A percentile compares a stretch with the other conserved stretches of the same genome.
phyloP scores from a whole-genome alignment of 805 yeast species.

The Brettanomyces custersianus region DNA sequence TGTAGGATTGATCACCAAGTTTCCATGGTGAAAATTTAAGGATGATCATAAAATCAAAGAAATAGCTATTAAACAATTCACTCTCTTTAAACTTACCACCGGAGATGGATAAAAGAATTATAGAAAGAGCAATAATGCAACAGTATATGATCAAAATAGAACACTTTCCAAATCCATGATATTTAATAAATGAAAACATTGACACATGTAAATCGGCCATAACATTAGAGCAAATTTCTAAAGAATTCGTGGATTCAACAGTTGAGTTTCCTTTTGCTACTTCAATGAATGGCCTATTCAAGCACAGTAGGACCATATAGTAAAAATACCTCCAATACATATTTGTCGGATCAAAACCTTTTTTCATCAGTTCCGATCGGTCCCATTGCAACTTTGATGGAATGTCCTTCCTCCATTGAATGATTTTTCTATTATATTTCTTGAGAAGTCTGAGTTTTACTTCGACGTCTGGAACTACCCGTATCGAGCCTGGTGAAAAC shows the following conservation, averaged over 20 bases:
- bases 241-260: no score
- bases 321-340: conserved; percentile 47
- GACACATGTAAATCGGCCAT: conserved; percentile 35
- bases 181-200: conserved; percentile 27
- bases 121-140: conserved; percentile 26
- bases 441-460: not conserved
- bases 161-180: conserved; percentile 32
- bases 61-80: no score
- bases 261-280: conserved; percentile 11
- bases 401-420: conserved; percentile 39
- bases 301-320: conserved; percentile 46
- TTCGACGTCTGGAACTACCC: no score
- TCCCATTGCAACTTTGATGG: conserved; percentile 46
- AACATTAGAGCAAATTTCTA: conserved; percentile 29
- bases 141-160: conserved; percentile 41
- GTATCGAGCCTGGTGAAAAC: conserved; percentile 23
- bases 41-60: conserved; percentile 32
- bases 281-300: conserved; percentile 52
- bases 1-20: conserved; percentile 36
- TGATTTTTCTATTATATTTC: conserved; percentile 4
- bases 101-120: conserved; percentile 5
- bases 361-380: conserved; percentile 26
- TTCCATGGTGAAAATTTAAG: conserved; percentile 36
- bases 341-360: conserved; percentile 43
- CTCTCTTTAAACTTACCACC: no score